Base-by-base conservation (phyloP, 352 stramenopile species). In the Blastocystis sp. region DNA sequence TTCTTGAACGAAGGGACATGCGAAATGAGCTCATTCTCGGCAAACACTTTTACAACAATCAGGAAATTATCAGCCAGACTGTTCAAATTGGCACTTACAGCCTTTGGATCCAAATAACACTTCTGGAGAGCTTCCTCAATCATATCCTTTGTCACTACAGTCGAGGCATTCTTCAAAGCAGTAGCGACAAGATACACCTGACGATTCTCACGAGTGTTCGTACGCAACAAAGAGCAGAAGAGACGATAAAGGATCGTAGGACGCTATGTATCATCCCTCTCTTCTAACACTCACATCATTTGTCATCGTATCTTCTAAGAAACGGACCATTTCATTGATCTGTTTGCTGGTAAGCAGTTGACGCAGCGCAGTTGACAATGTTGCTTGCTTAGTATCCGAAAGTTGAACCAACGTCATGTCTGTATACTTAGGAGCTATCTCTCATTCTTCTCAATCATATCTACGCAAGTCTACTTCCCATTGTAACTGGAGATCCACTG, bases 401-500 rank as follows among this genome's bases (percentile, higher is more conserved):
- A 80, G 43, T 21, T 16, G 21, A 21, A 37, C 51, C 39, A 61
- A 0, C 19, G 43, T 21, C 5, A 80, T 32, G 14, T 27, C 0
- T 37, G 46, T 37, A 32, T 59, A 80, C n/a, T 29, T n/a, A 4
- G 21, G 14, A 27, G 69, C 66, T 78, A 78, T 6, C 9, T 7
- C 24, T 54, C 19, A 78, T 12, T 27, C 37, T 2, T 51, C 32
- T 0, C 14, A 24, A n/a, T 51, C 7, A 56, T 14, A 29, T n/a
- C 29, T 56, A 78, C 66, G 69, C 43, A 80, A 24, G 5, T 80
- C 43, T 12, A 63, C 43, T 11, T 39, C 43, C 69, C 69, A 80
- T 27, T 59, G 65, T 37, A 24, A 12, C 14, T 77, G 14, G 14
- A 77, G 65, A 51, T 77, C 69, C 69, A 69, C 12, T 24, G 5